These are phyloP conservation scores for Cyberlindnera sargentensis DNA, from an alignment of 805 yeast species.

Conservation along the genomic window DNA sequence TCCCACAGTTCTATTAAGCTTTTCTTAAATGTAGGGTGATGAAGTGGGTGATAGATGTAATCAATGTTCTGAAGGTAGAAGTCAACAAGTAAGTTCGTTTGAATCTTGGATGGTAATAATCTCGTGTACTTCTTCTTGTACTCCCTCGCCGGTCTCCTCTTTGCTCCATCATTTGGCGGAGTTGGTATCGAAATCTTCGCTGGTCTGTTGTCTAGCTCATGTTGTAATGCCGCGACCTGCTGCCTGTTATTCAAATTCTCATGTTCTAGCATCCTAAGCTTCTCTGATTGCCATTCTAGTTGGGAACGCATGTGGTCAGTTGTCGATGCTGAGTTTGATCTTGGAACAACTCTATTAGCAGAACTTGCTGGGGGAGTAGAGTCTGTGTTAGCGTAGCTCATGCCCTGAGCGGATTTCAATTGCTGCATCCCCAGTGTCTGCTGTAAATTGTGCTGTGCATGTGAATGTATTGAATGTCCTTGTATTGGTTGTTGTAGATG, in stretches of 20 bases:
- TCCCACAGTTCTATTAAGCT: constrained; percentile 17
- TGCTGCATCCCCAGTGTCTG: too few relatives aligned
- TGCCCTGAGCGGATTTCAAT: too few relatives aligned
- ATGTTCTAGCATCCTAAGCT: neutral
- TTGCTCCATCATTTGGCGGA: neutral
- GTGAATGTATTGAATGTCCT: too few relatives aligned
- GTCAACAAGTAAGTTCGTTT: constrained; percentile 20
- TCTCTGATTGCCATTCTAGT: neutral
- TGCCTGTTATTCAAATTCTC: constrained; percentile 1
- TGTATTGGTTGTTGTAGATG: too few relatives aligned
- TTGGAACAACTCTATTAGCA: too few relatives aligned
- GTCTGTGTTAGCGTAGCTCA: too few relatives aligned
- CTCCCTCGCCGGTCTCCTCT: constrained; percentile 6
- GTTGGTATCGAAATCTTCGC: neutral
- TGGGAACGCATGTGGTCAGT: neutral
- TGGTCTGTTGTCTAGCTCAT: neutral
- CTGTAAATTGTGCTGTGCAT: too few relatives aligned
- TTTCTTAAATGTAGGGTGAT: constrained; percentile 21
- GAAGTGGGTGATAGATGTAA: constrained; percentile 25
- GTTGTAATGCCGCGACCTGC: neutral
- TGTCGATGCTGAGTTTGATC: constrained; percentile 4
- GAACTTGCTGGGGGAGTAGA: too few relatives aligned
- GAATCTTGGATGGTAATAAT: constrained; percentile 19
- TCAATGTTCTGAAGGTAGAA: constrained; percentile 23
- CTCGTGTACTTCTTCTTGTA: constrained; percentile 15